Evolutionary conservation across 331 rosid genomes (phyloP).

Genomic region (Quercus tomentella): DNA sequence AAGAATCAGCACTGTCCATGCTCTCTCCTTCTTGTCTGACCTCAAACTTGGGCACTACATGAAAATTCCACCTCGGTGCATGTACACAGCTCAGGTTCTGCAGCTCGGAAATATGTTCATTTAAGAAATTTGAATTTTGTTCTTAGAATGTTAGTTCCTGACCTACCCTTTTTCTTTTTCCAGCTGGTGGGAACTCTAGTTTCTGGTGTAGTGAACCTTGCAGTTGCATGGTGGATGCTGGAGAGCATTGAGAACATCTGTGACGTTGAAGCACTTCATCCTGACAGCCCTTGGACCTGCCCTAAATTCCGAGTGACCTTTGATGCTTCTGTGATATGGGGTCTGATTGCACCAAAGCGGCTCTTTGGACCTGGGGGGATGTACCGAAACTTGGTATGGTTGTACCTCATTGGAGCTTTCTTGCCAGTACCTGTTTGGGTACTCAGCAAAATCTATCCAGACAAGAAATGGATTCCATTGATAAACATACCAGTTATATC

Average conservation of each 20-base stretch:
- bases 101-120: neutral
- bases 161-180: neutral
- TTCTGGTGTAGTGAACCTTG: conserved; percentile 75
- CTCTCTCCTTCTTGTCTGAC: conserved; percentile 92
- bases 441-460: conserved; percentile 73
- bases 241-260: conserved; percentile 73
- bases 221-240: conserved; percentile 99
- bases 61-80: conserved; percentile 97
- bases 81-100: conserved; percentile 91
- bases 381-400: conserved; percentile 84
- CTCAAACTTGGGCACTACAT: conserved; percentile 98
- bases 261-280: conserved; percentile 54
- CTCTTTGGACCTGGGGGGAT: conserved; percentile 87
- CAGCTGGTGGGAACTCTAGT: conserved; percentile 90
- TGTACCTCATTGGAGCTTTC: conserved; percentile 81
- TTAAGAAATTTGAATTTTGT: neutral
- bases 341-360: conserved; percentile 78
- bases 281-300: conserved; percentile 95
- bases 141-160: neutral
- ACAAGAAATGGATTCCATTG: conserved; percentile 87
- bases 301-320: conserved; percentile 92
- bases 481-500: conserved; percentile 89
- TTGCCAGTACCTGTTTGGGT: conserved; percentile 86
- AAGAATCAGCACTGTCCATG: conserved; percentile 94
- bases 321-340: conserved; percentile 97